Percentiles rank a stretch among this genome's conserved stretches.
phyloP scores from a whole-genome alignment of 2,329 filamentous ascomycete genomes.

The Trichophyton simii region DNA sequence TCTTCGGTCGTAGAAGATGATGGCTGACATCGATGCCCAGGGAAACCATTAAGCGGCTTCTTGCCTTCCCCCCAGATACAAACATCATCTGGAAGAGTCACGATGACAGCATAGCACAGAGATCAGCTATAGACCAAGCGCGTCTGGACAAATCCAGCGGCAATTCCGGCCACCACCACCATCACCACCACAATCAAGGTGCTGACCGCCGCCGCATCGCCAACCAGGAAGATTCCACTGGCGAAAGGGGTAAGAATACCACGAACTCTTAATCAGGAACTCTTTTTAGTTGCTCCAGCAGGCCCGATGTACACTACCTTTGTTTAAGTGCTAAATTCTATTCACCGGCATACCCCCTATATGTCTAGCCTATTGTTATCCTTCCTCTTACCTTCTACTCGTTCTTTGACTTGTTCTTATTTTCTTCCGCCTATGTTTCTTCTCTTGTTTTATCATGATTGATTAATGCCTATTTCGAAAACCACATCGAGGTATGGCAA shows the following conservation, averaged over 20 bases:
- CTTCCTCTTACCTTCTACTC: slow-evolving; percentile 2
- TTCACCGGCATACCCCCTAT: not conserved
- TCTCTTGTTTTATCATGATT: slow-evolving; percentile 1
- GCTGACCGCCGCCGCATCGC: slow-evolving; percentile 32
- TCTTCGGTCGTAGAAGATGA: not conserved
- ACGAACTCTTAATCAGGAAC: slow-evolving; percentile 18
- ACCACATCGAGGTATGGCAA: not conserved
- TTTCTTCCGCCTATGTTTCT: not conserved
- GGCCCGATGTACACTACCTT: slow-evolving; percentile 7
- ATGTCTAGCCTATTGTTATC: slow-evolving; percentile 2
- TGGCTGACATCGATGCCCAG: slow-evolving; percentile 33
- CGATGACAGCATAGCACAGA: slow-evolving; percentile 87
- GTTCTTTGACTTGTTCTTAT: no score
- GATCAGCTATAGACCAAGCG: slow-evolving; percentile 78
- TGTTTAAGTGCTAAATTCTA: slow-evolving; percentile 2
- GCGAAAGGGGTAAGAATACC: slow-evolving; percentile 30
- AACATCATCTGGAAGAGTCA: slow-evolving; percentile 92
- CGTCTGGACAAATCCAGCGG: slow-evolving; percentile 62
- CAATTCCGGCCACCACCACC: slow-evolving; percentile 23
- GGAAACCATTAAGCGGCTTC: slow-evolving; percentile 84
- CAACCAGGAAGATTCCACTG: slow-evolving; percentile 31
- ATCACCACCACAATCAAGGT: slow-evolving; percentile 9
- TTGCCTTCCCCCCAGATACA: slow-evolving; percentile 76
- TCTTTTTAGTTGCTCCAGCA: slow-evolving; percentile 5
- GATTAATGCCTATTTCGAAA: slow-evolving; percentile 1